These are phyloP conservation scores for Fusarium clavum DNA, from an alignment of 2,329 filamentous ascomycete genomes.

Conservation along the genomic window DNA sequence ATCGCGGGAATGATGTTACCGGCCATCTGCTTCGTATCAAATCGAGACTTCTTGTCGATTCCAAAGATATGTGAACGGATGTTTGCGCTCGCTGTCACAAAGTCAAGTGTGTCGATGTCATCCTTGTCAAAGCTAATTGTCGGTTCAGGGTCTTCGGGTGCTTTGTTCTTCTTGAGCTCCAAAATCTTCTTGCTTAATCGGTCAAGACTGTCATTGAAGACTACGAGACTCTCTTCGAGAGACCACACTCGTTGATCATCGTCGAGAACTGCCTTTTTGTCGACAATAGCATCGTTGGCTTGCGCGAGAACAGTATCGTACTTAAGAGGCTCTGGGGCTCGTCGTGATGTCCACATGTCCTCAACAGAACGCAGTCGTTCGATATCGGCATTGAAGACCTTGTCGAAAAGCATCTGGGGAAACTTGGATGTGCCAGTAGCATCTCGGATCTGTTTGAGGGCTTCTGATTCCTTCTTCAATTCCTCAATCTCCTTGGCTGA, in stretches of 20 bases:
- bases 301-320: slow-evolving; percentile 71
- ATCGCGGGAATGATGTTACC: slow-evolving; percentile 99
- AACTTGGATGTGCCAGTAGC: slow-evolving; percentile 85
- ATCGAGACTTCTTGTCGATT: slow-evolving; percentile 89
- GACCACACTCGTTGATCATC: slow-evolving; percentile 84
- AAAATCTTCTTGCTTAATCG: slow-evolving; percentile 80
- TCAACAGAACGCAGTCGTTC: slow-evolving; percentile 85
- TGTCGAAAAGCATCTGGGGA: slow-evolving; percentile 84
- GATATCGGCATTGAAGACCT: slow-evolving; percentile 90
- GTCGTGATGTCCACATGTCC: slow-evolving; percentile 94
- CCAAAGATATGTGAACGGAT: slow-evolving; percentile 89
- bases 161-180: slow-evolving; percentile 65
- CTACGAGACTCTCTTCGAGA: slow-evolving; percentile 83
- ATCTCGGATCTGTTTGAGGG: slow-evolving; percentile 83
- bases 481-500: slow-evolving; percentile 84
- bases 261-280: slow-evolving; percentile 65
- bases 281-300: slow-evolving; percentile 60
- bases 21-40: slow-evolving; percentile 99
- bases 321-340: slow-evolving; percentile 77
- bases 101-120: slow-evolving; percentile 93
- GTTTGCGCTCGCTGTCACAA: slow-evolving; percentile 91
- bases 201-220: slow-evolving; percentile 86
- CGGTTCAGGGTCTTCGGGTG: slow-evolving; percentile 65
- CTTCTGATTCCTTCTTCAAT: slow-evolving; percentile 83
- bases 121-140: slow-evolving; percentile 95